Percentiles rank a stretch among this genome's conserved stretches.
Evolutionary conservation across 2,329 filamentous ascomycete species (phyloP).

Genomic region (Colletotrichum abscissum): DNA sequence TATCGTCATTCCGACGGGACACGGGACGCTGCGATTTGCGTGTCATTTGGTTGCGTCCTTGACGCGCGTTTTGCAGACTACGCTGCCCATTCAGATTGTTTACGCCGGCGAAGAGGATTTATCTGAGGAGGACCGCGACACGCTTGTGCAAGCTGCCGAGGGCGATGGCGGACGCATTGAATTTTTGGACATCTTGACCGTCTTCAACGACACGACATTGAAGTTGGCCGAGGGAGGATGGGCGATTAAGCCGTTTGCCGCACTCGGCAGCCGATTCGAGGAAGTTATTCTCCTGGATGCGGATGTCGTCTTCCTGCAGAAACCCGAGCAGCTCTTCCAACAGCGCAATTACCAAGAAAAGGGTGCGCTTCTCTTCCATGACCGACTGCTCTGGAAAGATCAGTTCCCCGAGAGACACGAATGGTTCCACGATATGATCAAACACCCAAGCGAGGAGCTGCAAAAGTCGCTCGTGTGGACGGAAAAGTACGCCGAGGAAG

Average conservation of each 20-base stretch:
- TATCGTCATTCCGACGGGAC: slow-evolving; percentile 50
- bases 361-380: slow-evolving; percentile 53
- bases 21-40: slow-evolving; percentile 46
- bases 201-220: slow-evolving; percentile 47
- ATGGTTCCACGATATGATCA: slow-evolving; percentile 52
- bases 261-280: slow-evolving; percentile 48
- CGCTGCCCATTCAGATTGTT: slow-evolving; percentile 48
- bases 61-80: slow-evolving; percentile 42
- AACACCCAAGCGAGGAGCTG: slow-evolving; percentile 46
- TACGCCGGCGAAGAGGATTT: slow-evolving; percentile 51
- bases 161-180: slow-evolving; percentile 34
- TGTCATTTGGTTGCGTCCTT: slow-evolving; percentile 49
- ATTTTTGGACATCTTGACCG: slow-evolving; percentile 46
- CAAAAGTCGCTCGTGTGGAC: slow-evolving; percentile 51
- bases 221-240: slow-evolving; percentile 46
- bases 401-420: slow-evolving; percentile 46
- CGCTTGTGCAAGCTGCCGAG: slow-evolving; percentile 38
- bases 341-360: slow-evolving; percentile 45
- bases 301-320: slow-evolving; percentile 52
- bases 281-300: slow-evolving; percentile 53
- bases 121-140: slow-evolving; percentile 38
- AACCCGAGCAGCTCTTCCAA: slow-evolving; percentile 46
- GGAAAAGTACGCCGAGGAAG: slow-evolving; percentile 53
- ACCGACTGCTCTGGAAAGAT: slow-evolving; percentile 52
- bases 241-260: slow-evolving; percentile 56